Percentiles rank a stretch among this genome's conserved stretches.
Conservation (phyloP, 2,329 filamentous ascomycete species). For the Penicillium sp. region DNA sequence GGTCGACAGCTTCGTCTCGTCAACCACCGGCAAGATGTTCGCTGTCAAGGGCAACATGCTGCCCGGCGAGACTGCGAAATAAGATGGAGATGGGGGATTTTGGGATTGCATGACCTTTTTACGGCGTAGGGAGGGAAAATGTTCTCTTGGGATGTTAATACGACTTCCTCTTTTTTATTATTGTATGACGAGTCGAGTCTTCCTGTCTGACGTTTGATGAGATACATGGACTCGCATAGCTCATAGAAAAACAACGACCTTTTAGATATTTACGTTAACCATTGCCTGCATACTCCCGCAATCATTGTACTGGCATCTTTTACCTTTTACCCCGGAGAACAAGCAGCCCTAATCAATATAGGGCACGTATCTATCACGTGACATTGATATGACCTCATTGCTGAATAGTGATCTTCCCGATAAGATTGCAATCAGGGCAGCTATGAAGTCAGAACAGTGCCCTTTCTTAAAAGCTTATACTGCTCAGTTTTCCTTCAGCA, state of each 20-base stretch:
- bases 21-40: constrained; percentile 96
- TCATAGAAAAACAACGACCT: constrained; percentile 25
- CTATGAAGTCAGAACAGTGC: background rate
- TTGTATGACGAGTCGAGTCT: constrained; percentile 33
- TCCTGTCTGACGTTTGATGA: constrained; percentile 12
- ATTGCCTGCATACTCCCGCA: background rate
- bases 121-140: constrained; percentile 45
- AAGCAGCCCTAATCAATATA: constrained; percentile 16
- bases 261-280: background rate
- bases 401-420: background rate
- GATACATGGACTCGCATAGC: constrained; percentile 20
- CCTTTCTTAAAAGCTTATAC: background rate
- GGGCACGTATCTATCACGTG: constrained; percentile 13
- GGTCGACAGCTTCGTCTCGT: constrained; percentile 92
- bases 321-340: background rate
- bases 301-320: background rate
- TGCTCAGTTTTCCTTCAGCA: background rate
- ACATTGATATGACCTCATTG: constrained; percentile 11
- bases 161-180: constrained; percentile 36
- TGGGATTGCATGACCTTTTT: constrained; percentile 43
- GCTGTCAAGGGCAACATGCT: constrained; percentile 73
- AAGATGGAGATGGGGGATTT: constrained; percentile 26
- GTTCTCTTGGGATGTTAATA: constrained; percentile 41
- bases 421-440: background rate
- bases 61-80: constrained; percentile 52